phyloP scores from a whole-genome alignment of 176 grass and related monocot species.

The Bothriochloa decipiens region DNA sequence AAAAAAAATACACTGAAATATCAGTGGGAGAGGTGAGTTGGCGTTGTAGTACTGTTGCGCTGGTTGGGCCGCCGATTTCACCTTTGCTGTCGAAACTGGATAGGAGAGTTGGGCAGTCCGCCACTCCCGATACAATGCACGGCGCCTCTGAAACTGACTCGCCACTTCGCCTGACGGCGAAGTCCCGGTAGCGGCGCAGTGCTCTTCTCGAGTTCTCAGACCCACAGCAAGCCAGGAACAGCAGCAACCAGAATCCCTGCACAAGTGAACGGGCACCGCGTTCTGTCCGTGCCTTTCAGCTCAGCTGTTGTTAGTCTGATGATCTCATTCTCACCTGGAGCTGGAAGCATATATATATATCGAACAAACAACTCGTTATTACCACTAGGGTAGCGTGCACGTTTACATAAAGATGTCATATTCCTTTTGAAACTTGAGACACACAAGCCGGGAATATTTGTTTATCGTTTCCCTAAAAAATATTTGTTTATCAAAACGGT shows the following conservation, averaged over 20 bases:
- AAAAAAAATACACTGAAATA: not conserved
- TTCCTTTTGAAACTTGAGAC: not conserved
- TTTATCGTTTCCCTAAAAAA: too few relatives aligned
- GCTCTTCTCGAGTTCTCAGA: not conserved
- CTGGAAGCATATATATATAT: not conserved
- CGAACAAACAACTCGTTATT: not conserved
- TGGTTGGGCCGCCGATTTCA: not conserved
- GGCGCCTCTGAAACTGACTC: not conserved
- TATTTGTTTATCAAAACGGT: not conserved
- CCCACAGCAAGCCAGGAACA: not conserved
- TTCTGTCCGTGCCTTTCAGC: slow-evolving; percentile 24
- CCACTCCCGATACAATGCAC: not conserved
- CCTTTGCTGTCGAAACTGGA: not conserved
- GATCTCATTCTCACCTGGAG: not conserved
- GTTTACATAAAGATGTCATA: slow-evolving; percentile 6
- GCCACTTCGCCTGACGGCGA: not conserved
- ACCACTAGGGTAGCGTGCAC: not conserved
- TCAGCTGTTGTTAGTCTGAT: slow-evolving; percentile 13
- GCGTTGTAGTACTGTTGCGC: not conserved
- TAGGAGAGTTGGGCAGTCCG: slow-evolving; percentile 2
- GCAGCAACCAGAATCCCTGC: not conserved
- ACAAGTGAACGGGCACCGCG: too few relatives aligned
- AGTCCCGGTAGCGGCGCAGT: too few relatives aligned
- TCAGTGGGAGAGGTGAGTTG: not conserved
- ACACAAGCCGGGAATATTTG: not conserved